Percentiles rank a stretch among this genome's conserved stretches.
These are phyloP conservation scores for Medicago ruthenica DNA, from an alignment of 306 rosid species.

Conservation along the genomic window DNA sequence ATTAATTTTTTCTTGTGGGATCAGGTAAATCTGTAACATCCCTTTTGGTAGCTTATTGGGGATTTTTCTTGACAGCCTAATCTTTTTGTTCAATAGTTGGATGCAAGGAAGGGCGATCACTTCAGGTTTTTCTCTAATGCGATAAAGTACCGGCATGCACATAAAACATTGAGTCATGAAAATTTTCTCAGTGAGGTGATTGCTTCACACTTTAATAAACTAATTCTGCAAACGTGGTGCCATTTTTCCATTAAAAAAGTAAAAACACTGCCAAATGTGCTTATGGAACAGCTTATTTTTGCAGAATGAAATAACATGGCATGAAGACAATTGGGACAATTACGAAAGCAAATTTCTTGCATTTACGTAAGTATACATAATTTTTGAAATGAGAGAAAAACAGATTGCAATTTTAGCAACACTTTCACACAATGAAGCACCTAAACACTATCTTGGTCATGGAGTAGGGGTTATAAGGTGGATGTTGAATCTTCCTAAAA, in stretches of 20 bases:
- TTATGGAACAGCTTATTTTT: slow-evolving; percentile 35
- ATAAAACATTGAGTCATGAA: slow-evolving; percentile 63
- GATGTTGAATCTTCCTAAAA: no score
- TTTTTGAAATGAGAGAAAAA: slow-evolving; percentile 24
- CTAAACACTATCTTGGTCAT: slow-evolving; percentile 28
- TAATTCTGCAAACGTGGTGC: slow-evolving; percentile 8
- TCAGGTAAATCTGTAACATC: slow-evolving; percentile 52
- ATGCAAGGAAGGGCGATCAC: slow-evolving; percentile 64
- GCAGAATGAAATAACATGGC: slow-evolving; percentile 95
- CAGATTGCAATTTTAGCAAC: slow-evolving; percentile 6
- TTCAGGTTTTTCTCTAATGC: slow-evolving; percentile 83
- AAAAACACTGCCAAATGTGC: slow-evolving; percentile 26
- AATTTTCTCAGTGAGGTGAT: slow-evolving; percentile 72
- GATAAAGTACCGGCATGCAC: slow-evolving; percentile 71
- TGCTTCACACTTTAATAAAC: slow-evolving; percentile 28
- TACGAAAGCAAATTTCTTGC: slow-evolving; percentile 88
- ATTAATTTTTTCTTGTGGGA: slow-evolving; percentile 86
- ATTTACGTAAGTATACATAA: slow-evolving; percentile 72
- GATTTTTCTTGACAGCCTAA: slow-evolving; percentile 28
- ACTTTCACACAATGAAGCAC: slow-evolving; percentile 26
- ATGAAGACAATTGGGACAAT: slow-evolving; percentile 87
- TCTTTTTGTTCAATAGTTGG: slow-evolving; percentile 61
- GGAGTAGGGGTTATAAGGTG: not conserved
- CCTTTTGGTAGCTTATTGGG: slow-evolving; percentile 40
- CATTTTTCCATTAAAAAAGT: not conserved